Base-by-base conservation (phyloP, 1,284 basidiomycete genomes). In the Prillingera fragicola region DNA sequence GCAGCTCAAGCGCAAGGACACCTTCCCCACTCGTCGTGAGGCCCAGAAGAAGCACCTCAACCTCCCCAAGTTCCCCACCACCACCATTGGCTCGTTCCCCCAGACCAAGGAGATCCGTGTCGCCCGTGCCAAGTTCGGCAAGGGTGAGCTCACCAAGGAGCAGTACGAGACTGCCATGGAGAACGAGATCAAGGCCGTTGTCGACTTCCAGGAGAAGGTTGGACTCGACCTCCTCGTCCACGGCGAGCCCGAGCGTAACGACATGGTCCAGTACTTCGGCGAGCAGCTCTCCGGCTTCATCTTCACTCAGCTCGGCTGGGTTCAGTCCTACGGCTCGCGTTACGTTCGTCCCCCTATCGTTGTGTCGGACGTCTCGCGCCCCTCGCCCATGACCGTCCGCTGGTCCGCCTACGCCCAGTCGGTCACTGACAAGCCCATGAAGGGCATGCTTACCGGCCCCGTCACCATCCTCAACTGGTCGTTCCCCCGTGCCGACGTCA, bases 231-330 rank as follows among this genome's bases (percentile, higher is more conserved):
- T 99, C 53, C 81, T 98, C 63, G 95, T 99, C 58, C 95, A 99
- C 76, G 95, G 95, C 68, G 95, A 99, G 77, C 87, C 95, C 46
- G 92, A 97, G 78, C 84, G 92, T 67, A 96, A 96, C 74, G 92
- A 97, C 80, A 96, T 96, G 92, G 89, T 96, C 51, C 90, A 96
- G 77, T 99, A 99, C 84, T 99, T 98, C 64, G 95, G 95, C 67
- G 95, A 99, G 77, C 87, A 84, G 67, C 79, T 99, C 61, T 78
- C 83, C 54, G 95, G 95, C 60, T 97, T 98, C 71, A 89, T 87
- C 74, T 69, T 69, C 64, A 69, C 67, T 43, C 89, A 97, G 77
- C 92, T 96, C 64, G 95, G 82, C 48, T 99, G 95, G 95, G 95
- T 99, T 29, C 95, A 99, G 78, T 95, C 89, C 72, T 99, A 79